Evolutionary conservation across 441 rosid species (phyloP).

Genomic region (Eruca vesicaria): DNA sequence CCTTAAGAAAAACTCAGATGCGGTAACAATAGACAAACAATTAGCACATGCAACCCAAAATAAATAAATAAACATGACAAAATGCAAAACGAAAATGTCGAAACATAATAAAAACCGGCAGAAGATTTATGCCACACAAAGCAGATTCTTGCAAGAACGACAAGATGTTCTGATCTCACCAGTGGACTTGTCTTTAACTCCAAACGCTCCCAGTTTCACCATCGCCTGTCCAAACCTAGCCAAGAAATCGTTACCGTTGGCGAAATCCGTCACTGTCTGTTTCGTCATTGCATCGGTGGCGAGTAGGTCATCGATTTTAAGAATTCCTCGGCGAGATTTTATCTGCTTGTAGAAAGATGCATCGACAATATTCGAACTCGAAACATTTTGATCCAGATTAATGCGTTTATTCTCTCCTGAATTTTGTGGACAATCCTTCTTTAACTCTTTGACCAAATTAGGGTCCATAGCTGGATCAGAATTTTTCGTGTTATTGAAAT

Average conservation of each 20-base stretch:
- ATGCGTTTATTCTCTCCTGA: slow-evolving; percentile 15
- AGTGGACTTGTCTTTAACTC: slow-evolving; percentile 21
- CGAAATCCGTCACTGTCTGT: slow-evolving; percentile 28
- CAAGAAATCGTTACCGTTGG: slow-evolving; percentile 35
- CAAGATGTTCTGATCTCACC: slow-evolving; percentile 58
- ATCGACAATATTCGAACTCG: slow-evolving; percentile 42
- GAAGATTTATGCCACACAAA: not conserved
- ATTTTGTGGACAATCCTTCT: slow-evolving; percentile 33
- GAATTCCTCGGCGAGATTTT: slow-evolving; percentile 36
- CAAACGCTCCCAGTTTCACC: slow-evolving; percentile 52
- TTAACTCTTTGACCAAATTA: slow-evolving; percentile 24
- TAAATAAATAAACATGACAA: not conserved
- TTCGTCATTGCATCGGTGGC: slow-evolving; percentile 37
- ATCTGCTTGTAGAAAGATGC: slow-evolving; percentile 55
- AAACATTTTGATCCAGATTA: slow-evolving; percentile 48
- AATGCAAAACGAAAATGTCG: not conserved
- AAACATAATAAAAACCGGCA: not conserved
- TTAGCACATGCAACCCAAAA: not conserved
- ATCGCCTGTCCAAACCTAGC: slow-evolving; percentile 49
- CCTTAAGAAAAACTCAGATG: not conserved
- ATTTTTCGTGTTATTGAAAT: slow-evolving; percentile 35
- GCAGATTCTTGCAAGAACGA: slow-evolving; percentile 30
- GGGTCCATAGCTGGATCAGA: slow-evolving; percentile 56
- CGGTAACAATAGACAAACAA: not conserved
- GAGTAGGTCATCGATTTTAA: slow-evolving; percentile 52